phyloP scores from a whole-genome alignment of 2,329 filamentous ascomycete genomes.

The Cordyceps militaris region DNA sequence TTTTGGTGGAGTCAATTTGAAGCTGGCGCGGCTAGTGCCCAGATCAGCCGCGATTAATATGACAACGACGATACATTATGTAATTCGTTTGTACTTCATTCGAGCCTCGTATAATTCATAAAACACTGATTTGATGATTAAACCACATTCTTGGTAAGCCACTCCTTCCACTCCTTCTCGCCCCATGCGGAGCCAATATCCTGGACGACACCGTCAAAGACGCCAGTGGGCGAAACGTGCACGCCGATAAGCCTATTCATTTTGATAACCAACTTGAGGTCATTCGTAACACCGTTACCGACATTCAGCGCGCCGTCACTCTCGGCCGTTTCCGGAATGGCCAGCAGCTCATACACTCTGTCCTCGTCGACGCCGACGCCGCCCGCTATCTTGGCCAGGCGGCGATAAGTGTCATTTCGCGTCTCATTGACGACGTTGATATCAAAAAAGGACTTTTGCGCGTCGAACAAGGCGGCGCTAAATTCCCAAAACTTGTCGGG shows the following conservation, averaged over 20 bases:
- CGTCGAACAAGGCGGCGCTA: slow-evolving; percentile 55
- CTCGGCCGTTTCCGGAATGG: slow-evolving; percentile 59
- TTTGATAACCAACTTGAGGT: slow-evolving; percentile 79
- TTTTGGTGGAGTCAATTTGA: slow-evolving; percentile 5
- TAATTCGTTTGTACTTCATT: neutral
- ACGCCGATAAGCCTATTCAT: slow-evolving; percentile 71
- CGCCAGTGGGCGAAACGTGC: slow-evolving; percentile 84
- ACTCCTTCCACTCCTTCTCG: slow-evolving; percentile 77
- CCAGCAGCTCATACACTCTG: slow-evolving; percentile 62
- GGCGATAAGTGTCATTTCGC: slow-evolving; percentile 74
- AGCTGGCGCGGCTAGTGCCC: neutral
- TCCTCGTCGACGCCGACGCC: slow-evolving; percentile 62
- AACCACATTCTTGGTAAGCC: slow-evolving; percentile 55
- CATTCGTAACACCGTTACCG: slow-evolving; percentile 77
- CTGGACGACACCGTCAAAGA: slow-evolving; percentile 81
- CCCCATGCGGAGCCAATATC: slow-evolving; percentile 75
- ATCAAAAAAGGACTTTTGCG: slow-evolving; percentile 77
- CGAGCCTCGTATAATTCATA: neutral
- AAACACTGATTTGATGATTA: slow-evolving; percentile 20
- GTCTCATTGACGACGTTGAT: slow-evolving; percentile 75
- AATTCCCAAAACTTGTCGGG: slow-evolving; percentile 76
- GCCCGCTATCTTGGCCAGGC: slow-evolving; percentile 68
- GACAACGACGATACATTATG: neutral
- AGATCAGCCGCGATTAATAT: neutral
- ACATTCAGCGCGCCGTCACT: slow-evolving; percentile 64